Evolutionary conservation across 1,284 basidiomycete genomes (phyloP).

Genomic region (Ustilago curta): DNA sequence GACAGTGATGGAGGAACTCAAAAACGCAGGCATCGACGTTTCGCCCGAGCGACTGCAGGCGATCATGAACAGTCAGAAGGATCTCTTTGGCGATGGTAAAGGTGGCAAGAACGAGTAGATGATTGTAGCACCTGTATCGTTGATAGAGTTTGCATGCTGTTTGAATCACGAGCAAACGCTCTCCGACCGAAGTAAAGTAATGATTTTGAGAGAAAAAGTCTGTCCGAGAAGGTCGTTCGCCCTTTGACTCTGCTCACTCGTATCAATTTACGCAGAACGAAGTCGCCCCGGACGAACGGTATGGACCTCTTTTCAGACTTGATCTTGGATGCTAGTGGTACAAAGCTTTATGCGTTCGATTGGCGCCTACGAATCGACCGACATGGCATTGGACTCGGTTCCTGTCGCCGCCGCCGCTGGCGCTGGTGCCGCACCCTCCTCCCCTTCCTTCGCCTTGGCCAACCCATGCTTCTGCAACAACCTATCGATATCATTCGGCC

Average conservation of each 20-base stretch:
- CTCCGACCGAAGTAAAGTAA: no score
- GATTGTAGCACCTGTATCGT: no score
- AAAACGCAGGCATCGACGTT: conserved; percentile 60
- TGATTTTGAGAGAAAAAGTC: no score
- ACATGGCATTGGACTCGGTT: conserved; percentile 50
- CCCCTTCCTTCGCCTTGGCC: conserved; percentile 82
- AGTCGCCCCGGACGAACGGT: not conserved
- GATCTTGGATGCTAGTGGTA: conserved; percentile 24
- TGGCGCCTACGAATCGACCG: conserved; percentile 53
- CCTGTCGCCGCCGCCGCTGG: conserved; percentile 9
- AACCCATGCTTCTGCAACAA: conserved; percentile 85
- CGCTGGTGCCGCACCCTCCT: conserved; percentile 40
- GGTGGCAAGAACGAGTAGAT: conserved; percentile 21
- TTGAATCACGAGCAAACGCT: no score
- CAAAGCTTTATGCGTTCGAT: not conserved
- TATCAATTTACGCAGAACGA: not conserved
- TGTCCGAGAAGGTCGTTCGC: no score
- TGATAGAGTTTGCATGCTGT: no score
- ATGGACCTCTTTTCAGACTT: not conserved
- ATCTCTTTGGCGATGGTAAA: conserved; percentile 31
- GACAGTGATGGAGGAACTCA: conserved; percentile 61
- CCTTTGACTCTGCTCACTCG: no score
- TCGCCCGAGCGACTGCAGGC: conserved; percentile 57
- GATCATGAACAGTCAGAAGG: conserved; percentile 48
- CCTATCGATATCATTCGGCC: conserved; percentile 87